Evolutionary conservation across 2,329 filamentous ascomycete genomes (phyloP), one percentile per base, ranked within the genome.

Genomic region (Hymenoscyphus occultus): DNA sequence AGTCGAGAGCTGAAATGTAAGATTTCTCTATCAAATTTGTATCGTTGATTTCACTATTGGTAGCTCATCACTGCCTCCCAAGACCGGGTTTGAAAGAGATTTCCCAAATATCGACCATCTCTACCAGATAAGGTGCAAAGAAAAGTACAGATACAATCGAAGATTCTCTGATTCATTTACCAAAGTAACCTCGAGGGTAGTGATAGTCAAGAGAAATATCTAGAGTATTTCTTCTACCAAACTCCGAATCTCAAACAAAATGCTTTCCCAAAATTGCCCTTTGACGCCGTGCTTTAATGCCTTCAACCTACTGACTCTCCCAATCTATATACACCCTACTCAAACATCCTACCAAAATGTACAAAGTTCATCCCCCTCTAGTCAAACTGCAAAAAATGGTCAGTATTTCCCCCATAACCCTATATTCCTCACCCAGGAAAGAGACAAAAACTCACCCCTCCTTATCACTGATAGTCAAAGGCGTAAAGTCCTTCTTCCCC

Each of bases 381-480:
- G 65, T 72, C 62, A 74, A 69, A 56, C 69, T 67, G 28, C 42
- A 10, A 7, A 12, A 51, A 51, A 51, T 3, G 7, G 45, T 51
- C 45, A 51, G 45, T n/a, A 51, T 19, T 51, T 51, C 45, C 45
- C 45, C 45, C 35, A 35, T 28, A 4, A 7, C 7, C 28, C 28
- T 28, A 28, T 28, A 28, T 28, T 28, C 28, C 28, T 28, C 28
- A 28, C 28, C 28, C 28, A 28, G 28, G 28, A 28, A 28, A 3
- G 28, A 28, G 28, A 1, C 19, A 51, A 63, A 40, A n/a, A 68
- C 71, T 63, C 66, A 71, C 70, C 69, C 72, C 60, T 74, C 71
- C 65, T 74, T 74, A 61, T 74, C 69, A 63, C 59, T 69, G 48
- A 77, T 64, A 42, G 75, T 70, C 59, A 76, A 67, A 54, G 70